Evolutionary conservation across 2,329 filamentous ascomycete species (phyloP), one percentile per base, ranked within the genome.

Genomic region (Rhinocladiella similis): DNA sequence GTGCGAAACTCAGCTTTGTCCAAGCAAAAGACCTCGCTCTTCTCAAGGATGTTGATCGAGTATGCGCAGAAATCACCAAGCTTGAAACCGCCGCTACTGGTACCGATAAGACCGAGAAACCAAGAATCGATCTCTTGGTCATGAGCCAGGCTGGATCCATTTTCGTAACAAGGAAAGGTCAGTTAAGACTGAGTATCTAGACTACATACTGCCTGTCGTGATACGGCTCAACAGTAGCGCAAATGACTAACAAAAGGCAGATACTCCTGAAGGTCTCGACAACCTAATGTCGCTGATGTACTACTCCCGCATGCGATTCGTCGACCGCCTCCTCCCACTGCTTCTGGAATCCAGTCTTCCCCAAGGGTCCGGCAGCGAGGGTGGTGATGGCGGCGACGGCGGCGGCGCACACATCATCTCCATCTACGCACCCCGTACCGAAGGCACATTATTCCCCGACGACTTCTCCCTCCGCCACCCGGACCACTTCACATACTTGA

Each of bases 41-140:
- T 4, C 58, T 74, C 10, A 62, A 53, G n/a, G 68, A 73, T 29
- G 71, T 73, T 7, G 73, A 75, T 56, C 54, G 52, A 5, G 63
- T 69, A 5, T 71, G 64, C 35, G 56, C 50, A 1, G 62, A 70
- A 7, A 68, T 75, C 43, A 61, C 54, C 1, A 42, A 53, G 22
- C 39, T 59, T 2, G 72, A 75, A 56, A 46, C 54, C 47, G 54
- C 57, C 6, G 53, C 39, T 12, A 20, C 42, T 14, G 20, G 3
- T 12, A 22, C 22, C 12, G 41, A 47, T 25, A 14, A 36, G 16
- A 46, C 41, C 18, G 20, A 35, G 16, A 43, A 48, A 12, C 33
- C 69, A 18, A 68, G 68, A 54, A 50, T 75, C 19, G 72, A 75
- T 60, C 63, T 69, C 14, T 45, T 75, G 20, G 67, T 72, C 18